These are phyloP conservation scores for Colletotrichum sp. DNA, from an alignment of 2,329 filamentous ascomycete species.

Conservation along the genomic window DNA sequence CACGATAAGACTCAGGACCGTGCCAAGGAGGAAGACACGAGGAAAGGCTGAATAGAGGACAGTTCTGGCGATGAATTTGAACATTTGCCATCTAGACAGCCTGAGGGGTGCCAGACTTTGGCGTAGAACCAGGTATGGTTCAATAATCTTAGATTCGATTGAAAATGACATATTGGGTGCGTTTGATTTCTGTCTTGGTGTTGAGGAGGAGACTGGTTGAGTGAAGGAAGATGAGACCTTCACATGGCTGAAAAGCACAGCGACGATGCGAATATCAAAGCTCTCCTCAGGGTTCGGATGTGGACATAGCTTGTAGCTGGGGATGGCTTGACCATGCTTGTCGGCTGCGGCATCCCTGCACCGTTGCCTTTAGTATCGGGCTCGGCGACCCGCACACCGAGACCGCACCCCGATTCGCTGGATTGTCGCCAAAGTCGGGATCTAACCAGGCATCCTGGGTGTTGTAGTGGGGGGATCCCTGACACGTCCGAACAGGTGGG, in stretches of 20 bases:
- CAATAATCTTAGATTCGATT: neutral
- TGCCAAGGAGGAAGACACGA: neutral
- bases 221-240: neutral
- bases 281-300: neutral
- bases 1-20: neutral
- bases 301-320: neutral
- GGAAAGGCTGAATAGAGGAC: neutral
- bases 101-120: neutral
- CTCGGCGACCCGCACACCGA: neutral
- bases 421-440: neutral
- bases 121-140: neutral
- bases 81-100: neutral
- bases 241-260: neutral
- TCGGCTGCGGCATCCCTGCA: neutral
- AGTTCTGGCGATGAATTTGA: neutral
- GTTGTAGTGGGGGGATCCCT: neutral
- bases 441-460: neutral
- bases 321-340: neutral
- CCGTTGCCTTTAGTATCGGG: neutral
- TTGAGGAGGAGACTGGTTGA: neutral
- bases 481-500: neutral
- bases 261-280: constrained; percentile 35
- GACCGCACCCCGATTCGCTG: neutral
- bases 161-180: neutral
- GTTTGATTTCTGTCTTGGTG: neutral